These are phyloP conservation scores for Yamadazyma siamensis DNA, from an alignment of 1,139 yeast species.

Conservation along the genomic window DNA sequence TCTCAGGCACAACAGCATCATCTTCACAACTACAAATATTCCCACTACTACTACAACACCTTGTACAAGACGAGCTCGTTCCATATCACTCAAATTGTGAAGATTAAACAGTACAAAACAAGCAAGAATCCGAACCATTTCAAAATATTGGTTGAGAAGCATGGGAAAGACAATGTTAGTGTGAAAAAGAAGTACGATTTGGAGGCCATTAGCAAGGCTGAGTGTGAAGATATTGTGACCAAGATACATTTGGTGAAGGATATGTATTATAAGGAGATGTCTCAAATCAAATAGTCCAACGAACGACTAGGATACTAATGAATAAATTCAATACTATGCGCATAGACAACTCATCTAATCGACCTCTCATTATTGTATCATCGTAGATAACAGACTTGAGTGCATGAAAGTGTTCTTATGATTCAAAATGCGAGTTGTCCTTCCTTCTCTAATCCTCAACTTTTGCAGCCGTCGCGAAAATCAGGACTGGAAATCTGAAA, in stretches of 20 bases:
- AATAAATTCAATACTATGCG: too few relatives aligned
- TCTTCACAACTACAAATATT: conserved; percentile 44
- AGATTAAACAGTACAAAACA: conserved; percentile 66
- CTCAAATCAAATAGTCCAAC: conserved; percentile 10
- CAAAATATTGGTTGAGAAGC: conserved; percentile 75
- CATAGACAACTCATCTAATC: too few relatives aligned
- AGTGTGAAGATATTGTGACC: conserved; percentile 72
- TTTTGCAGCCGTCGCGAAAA: too few relatives aligned
- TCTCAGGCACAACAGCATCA: conserved; percentile 17
- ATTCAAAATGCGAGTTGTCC: too few relatives aligned
- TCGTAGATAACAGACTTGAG: too few relatives aligned
- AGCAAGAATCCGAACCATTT: conserved; percentile 73
- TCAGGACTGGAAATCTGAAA: too few relatives aligned
- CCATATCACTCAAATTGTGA: conserved; percentile 75
- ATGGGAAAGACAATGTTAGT: conserved; percentile 28
- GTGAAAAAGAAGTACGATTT: conserved; percentile 73
- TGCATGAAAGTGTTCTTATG: too few relatives aligned
- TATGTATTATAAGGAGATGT: conserved; percentile 32
- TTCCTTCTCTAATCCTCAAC: too few relatives aligned
- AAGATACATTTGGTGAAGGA: conserved; percentile 55
- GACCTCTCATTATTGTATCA: too few relatives aligned
- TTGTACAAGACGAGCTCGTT: conserved; percentile 80
- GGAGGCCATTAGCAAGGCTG: conserved; percentile 63
- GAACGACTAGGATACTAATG: too few relatives aligned
- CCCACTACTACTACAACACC: conserved; percentile 50